phyloP scores from a whole-genome alignment of 352 stramenopile species.

The Phytophthora pini region DNA sequence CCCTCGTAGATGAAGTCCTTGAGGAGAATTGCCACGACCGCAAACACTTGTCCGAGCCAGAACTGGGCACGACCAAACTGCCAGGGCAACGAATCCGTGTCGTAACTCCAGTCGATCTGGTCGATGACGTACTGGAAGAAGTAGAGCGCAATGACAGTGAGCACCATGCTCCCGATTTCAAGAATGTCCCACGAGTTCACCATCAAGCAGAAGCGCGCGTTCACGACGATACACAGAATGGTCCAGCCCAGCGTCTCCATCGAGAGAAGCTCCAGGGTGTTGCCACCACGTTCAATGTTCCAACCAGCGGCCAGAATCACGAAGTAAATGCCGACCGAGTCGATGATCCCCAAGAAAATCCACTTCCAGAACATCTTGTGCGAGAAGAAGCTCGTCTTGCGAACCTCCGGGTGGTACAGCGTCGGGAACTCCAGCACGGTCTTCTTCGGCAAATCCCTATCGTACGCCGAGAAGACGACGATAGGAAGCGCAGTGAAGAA shows the following conservation, averaged over 20 bases:
- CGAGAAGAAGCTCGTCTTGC: conserved; percentile 71
- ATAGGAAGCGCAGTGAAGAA: conserved; percentile 95
- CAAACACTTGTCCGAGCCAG: conserved; percentile 82
- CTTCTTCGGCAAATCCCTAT: conserved; percentile 78
- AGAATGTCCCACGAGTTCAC: conserved; percentile 84
- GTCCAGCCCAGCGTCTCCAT: conserved; percentile 78
- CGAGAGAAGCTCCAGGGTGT: conserved; percentile 65
- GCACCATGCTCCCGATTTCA: conserved; percentile 54
- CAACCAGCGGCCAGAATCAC: conserved; percentile 52
- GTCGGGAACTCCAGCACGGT: conserved; percentile 66
- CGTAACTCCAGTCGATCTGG: conserved; percentile 70
- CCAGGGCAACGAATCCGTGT: conserved; percentile 85
- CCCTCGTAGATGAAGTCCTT: conserved; percentile 83
- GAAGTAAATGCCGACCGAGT: conserved; percentile 80
- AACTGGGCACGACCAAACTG: conserved; percentile 69
- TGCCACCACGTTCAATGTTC: conserved; percentile 71
- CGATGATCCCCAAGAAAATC: conserved; percentile 77
- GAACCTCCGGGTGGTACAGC: conserved; percentile 69
- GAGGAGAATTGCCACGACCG: conserved; percentile 60
- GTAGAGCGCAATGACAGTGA: conserved; percentile 71
- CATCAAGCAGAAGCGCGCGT: conserved; percentile 78
- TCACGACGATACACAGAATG: conserved; percentile 79
- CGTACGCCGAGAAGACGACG: conserved; percentile 81
- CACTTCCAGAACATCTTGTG: conserved; percentile 90
- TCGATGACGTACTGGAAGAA: conserved; percentile 76